These are phyloP conservation scores for Sphagnum magellanicum DNA, from an alignment of 228 moss, liverwort and hornwort genomes.

Conservation along the genomic window DNA sequence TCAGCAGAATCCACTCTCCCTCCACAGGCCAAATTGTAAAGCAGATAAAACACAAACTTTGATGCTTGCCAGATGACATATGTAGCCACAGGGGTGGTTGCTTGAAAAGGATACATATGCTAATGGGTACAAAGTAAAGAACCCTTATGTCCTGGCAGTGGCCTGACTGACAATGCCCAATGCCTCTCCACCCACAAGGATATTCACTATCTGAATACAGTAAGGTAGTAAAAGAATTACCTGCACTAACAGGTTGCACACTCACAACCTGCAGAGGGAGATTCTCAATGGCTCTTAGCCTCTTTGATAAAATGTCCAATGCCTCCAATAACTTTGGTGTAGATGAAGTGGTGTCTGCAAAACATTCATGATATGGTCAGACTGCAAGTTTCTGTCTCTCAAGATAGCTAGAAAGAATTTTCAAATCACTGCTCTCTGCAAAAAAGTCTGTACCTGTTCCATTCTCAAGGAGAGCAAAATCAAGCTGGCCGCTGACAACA, in stretches of 20 bases:
- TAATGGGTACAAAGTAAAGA: not conserved
- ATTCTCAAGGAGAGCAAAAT: constrained; percentile 66
- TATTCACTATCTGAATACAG: not conserved
- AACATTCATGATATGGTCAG: not conserved
- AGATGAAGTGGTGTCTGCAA: constrained; percentile 55
- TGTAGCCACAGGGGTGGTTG: not conserved
- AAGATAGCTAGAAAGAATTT: not conserved
- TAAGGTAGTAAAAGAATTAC: constrained; percentile 17
- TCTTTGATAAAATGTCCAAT: constrained; percentile 54
- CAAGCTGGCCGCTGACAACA: constrained; percentile 77
- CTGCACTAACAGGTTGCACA: constrained; percentile 82
- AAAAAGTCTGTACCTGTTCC: constrained; percentile 46
- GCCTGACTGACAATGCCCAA: not conserved
- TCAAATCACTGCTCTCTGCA: not conserved
- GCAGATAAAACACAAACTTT: not conserved
- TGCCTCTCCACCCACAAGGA: not conserved
- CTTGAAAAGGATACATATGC: not conserved
- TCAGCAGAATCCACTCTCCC: too few species aligned
- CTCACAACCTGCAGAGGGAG: constrained; percentile 76
- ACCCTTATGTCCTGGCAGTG: not conserved
- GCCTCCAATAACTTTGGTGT: constrained; percentile 64
- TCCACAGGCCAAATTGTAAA: too few species aligned
- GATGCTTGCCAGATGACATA: not conserved
- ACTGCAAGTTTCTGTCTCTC: not conserved
- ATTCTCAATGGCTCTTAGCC: constrained; percentile 64